Base-by-base conservation (phyloP, 2,329 filamentous ascomycete genomes). In the Harringtonia lauricola region DNA sequence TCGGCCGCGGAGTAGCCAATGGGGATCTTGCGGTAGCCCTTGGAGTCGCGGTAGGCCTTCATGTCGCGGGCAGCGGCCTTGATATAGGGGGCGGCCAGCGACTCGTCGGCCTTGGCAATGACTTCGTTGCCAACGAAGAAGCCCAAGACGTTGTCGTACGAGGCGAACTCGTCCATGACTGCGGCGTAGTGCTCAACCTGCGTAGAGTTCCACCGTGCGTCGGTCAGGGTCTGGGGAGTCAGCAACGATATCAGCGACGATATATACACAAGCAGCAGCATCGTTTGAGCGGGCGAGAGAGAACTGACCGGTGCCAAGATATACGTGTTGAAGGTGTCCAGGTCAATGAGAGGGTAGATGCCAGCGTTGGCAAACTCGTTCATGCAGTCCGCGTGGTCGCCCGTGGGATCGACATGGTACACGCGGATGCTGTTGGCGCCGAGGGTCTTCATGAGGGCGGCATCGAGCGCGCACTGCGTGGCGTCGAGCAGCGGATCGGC, bases 121-220 rank as follows among this genome's bases (percentile, higher is more conserved):
- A 92, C 83, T 61, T 95, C 88, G 57, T 95, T 95, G 51, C 87
- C 89, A 47, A 95, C 74, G 55, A 94, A 90, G 60, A 92, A 84
- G 37, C 85, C 87, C 12, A 87, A 77, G 2, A 84, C 72, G 59
- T 94, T 94, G 62, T 88, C 75, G 59, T 83, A 94, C 39, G 71
- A 63, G 36, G 83, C 74, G 62, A 92, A 90, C 29, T 76, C 72
- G 57, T 94, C 86, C 68, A 92, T 76, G 51, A 89, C 84, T 41
- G 71, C 71, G 37, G 73, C 65, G 62, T 85, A 92, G 26, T 71
- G 70, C 44, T 80, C 67, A 52, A 78, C 74, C 64, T 92, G 83
- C 8, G 74, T 76, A 52, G 78, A 57, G 54, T 82, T 89, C 86
- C 87, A 94, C 46, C 70, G 70, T 6, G 82, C 80, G 13, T 65